Conservation (phyloP, 164 flowering plant genomes). For the Vitis labrusca region DNA sequence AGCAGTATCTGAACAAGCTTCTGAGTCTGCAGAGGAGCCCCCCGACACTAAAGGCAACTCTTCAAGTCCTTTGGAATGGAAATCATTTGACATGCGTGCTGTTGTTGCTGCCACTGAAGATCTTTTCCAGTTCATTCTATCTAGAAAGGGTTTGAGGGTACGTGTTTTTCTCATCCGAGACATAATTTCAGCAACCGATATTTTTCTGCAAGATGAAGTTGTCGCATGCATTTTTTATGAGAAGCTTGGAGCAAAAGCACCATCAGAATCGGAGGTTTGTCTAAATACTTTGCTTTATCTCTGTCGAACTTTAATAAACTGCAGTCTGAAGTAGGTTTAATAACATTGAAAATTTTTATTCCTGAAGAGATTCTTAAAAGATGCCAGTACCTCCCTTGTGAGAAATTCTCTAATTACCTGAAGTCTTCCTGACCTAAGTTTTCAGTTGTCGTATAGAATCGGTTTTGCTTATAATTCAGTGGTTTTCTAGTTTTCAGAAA, state of each 20-base stretch:
- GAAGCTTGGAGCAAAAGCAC: conserved; percentile 16
- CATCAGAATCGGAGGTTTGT: conserved; percentile 51
- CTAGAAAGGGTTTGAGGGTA: conserved; percentile 77
- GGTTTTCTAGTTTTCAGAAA: too few species aligned
- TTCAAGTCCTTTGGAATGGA: conserved; percentile 57
- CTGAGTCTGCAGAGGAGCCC: conserved; percentile 46
- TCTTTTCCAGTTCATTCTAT: conserved; percentile 72
- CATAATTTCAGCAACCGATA: conserved; percentile 66
- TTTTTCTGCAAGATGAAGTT: conserved; percentile 50
- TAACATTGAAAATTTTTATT: neutral
- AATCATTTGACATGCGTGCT: conserved; percentile 78
- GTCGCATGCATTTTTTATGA: conserved; percentile 31
- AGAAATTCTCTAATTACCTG: too few species aligned
- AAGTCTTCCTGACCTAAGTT: too few species aligned
- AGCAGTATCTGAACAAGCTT: conserved; percentile 85
- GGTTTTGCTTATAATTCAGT: too few species aligned
- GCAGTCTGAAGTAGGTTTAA: neutral
- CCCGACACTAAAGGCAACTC: conserved; percentile 20
- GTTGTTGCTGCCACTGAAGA: conserved; percentile 94
- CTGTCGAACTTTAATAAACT: too few species aligned
- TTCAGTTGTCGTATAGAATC: too few species aligned
- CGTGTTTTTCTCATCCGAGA: conserved; percentile 76
- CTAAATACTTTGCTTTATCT: neutral
- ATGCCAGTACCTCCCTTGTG: too few species aligned
- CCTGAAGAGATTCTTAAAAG: too few species aligned